Conservation (phyloP, 352 stramenopile genomes). For the Aphanomyces cochlioides region DNA sequence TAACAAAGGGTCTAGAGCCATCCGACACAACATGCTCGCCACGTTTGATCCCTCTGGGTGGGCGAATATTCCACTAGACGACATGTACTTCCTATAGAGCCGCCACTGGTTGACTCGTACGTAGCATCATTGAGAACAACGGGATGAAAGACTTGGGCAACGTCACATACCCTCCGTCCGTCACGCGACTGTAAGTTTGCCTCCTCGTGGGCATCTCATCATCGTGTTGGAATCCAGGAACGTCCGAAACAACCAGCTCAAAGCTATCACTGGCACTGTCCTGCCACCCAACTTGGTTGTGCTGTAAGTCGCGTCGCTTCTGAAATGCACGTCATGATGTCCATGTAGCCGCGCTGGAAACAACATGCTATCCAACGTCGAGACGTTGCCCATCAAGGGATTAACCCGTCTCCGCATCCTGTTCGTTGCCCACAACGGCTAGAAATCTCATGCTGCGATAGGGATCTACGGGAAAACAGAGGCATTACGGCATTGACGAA, state of each 20-base stretch:
- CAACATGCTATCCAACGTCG: background rate
- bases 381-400: background rate
- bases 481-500: background rate
- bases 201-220: too few relatives aligned
- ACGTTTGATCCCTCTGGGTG: slow-evolving; percentile 1
- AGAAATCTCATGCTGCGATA: slow-evolving; percentile 9
- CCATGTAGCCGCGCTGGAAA: background rate
- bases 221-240: background rate
- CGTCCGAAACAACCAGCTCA: background rate
- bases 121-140: slow-evolving; percentile 1
- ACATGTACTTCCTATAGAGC: background rate
- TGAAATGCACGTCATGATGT: too few relatives aligned
- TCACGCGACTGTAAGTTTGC: background rate
- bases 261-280: background rate
- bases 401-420: background rate
- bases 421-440: background rate
- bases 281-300: background rate
- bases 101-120: background rate
- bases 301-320: background rate
- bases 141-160: background rate
- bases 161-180: background rate
- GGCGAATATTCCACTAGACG: background rate
- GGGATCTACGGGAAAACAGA: background rate
- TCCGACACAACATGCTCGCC: background rate
- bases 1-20: background rate